Base-by-base conservation (phyloP, 192 early-diverging fungal species). In the Bifiguratus adelaidae region DNA sequence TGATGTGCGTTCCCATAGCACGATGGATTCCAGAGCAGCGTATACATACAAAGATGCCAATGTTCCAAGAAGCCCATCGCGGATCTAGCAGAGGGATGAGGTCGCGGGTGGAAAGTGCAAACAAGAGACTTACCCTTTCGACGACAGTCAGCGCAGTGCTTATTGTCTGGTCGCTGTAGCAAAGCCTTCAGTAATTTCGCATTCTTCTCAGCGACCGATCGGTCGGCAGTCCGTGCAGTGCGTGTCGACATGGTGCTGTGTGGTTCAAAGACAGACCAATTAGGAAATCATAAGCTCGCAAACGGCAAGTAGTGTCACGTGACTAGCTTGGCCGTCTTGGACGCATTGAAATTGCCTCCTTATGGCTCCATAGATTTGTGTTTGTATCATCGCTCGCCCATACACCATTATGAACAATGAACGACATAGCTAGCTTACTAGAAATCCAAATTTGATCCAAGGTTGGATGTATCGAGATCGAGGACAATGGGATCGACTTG, bases 1-100 rank as follows among this genome's bases (percentile, higher is more conserved):
- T 78, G 47, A 90, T 87, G 56, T 90, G 87, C 18, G 83, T 86
- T 37, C 87, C 87, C 71, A 90, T 76, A 5, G 80, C 84, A 6
- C 87, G 75, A 59, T 90, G 87, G 37, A 82, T 67, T 19, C 87
- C 87, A 19, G 77, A 79, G 47, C 77, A 79, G 13, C 68, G 65
- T 46, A 79, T 72, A 49, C 77, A 79, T 35, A 79, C 59, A 58
- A 79, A 79, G 43, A 73, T 61, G 19, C 77, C 77, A 24, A 79
- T 47, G 48, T 79, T 79, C 66, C 63, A 66, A 42, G 70, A 73
- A 33, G 81, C 81, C 81, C 83, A 86, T 11, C 83, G 71, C 33
- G 83, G 79, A 60, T 82, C 83, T 80, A 44, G 15, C 38, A 52
- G 43, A 30, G 24, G 40, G 13, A 42, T 27, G 21, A 32, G 18